phyloP scores from a whole-genome alignment of 2,329 filamentous ascomycete genomes.

The Pseudogymnoascus sp. region DNA sequence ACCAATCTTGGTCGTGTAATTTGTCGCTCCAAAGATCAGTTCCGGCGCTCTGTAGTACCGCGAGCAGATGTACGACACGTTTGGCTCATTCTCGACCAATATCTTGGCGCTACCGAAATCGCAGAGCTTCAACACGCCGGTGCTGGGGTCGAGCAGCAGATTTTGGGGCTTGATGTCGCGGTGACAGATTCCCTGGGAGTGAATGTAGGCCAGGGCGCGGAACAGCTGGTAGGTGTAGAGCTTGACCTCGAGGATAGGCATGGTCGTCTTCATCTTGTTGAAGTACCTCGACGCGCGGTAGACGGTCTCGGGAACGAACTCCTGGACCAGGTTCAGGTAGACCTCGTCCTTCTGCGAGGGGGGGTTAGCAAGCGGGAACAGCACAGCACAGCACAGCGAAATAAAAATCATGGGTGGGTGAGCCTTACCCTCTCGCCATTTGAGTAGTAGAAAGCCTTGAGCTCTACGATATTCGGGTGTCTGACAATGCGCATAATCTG shows the following conservation, averaged over 20 bases:
- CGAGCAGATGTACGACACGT: slow-evolving; percentile 99
- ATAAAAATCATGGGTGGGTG: slow-evolving; percentile 23
- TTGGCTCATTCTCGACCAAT: slow-evolving; percentile 94
- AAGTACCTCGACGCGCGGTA: slow-evolving; percentile 98
- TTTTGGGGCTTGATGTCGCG: slow-evolving; percentile 99
- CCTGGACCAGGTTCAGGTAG: slow-evolving; percentile 94
- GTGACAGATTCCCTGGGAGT: slow-evolving; percentile 98
- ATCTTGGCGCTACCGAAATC: slow-evolving; percentile 99
- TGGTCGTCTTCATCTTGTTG: slow-evolving; percentile 99
- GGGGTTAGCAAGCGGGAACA: neutral
- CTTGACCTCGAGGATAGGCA: slow-evolving; percentile 98
- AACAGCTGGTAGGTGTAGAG: slow-evolving; percentile 99
- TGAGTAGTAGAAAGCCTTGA: slow-evolving; percentile 99
- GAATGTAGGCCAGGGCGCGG: slow-evolving; percentile 95
- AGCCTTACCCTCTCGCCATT: slow-evolving; percentile 85
- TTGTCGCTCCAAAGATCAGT: slow-evolving; percentile 96
- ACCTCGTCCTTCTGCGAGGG: slow-evolving; percentile 80
- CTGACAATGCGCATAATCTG: slow-evolving; percentile 99
- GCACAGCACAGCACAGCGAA: neutral
- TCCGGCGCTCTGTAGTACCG: slow-evolving; percentile 97
- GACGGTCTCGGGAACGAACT: slow-evolving; percentile 96
- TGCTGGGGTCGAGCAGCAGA: slow-evolving; percentile 81
- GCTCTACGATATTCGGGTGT: slow-evolving; percentile 96
- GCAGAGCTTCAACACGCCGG: slow-evolving; percentile 90
- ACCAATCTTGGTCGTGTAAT: slow-evolving; percentile 99